Evolutionary conservation across 2,329 filamentous ascomycete genomes (phyloP).

Genomic region (Exophiala alcalophila): DNA sequence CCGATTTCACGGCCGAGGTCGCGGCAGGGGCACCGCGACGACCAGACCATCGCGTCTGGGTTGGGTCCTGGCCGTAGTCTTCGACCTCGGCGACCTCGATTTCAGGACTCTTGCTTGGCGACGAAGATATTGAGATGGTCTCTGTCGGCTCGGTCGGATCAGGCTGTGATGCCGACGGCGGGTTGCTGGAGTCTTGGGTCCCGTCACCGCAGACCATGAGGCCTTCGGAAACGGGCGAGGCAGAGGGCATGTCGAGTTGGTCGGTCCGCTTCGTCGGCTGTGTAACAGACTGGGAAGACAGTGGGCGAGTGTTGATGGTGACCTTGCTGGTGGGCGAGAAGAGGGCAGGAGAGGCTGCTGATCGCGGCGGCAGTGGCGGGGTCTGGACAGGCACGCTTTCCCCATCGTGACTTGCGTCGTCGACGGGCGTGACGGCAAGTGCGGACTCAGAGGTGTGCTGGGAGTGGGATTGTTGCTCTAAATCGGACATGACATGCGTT

Average conservation of each 20-base stretch:
- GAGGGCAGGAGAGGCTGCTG: conserved; percentile 30
- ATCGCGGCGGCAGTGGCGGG: conserved; percentile 22
- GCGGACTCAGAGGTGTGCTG: conserved; percentile 11
- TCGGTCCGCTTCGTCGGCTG: conserved; percentile 12
- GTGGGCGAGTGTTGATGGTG: conserved; percentile 44
- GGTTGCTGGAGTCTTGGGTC: conserved; percentile 2
- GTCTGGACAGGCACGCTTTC: conserved; percentile 18
- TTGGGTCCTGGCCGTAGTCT: conserved; percentile 48
- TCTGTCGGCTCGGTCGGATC: conserved; percentile 23
- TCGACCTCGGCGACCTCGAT: conserved; percentile 51
- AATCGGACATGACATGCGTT: conserved; percentile 24
- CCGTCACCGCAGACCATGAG: conserved; percentile 9
- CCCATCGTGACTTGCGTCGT: conserved; percentile 23
- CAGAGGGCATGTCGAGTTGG: conserved; percentile 8
- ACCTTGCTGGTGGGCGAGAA: conserved; percentile 44
- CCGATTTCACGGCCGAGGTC: background rate
- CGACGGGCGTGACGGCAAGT: conserved; percentile 18
- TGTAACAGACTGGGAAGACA: conserved; percentile 28
- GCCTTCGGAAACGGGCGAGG: conserved; percentile 3
- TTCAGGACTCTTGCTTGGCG: conserved; percentile 45
- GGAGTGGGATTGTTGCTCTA: too few species aligned
- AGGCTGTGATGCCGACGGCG: background rate
- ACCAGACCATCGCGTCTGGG: conserved; percentile 44
- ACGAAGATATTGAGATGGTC: conserved; percentile 44
- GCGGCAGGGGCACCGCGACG: conserved; percentile 33